Evolutionary conservation across 2,329 filamentous ascomycete genomes (phyloP), one percentile per base, ranked within the genome.

Genomic region (Arthrobotrys sphaeroides): DNA sequence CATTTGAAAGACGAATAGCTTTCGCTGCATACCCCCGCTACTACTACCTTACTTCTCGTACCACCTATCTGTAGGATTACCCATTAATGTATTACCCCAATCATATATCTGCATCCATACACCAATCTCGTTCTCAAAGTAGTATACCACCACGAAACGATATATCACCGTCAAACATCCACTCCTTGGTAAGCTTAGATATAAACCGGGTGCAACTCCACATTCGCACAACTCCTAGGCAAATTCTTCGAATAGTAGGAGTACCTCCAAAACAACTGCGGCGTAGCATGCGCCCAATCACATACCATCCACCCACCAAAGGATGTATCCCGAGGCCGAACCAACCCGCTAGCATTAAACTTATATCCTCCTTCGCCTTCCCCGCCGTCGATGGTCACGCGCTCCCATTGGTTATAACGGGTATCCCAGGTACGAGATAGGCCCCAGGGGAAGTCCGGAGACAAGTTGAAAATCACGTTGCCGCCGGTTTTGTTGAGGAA

Each of bases 251-350:
- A 12, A 57, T 57, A 53, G 33, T 59, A 61, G 24, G 20, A 33
- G 38, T 51, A 67, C 43, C 53, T 49, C 60, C 61, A 73, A 38
- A 73, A 73, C 55, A 73, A 33, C 61, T 73, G 69, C 45, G 61
- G 51, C 24, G 47, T 40, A 10, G 47, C 69, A 31, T 67, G 69
- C 20, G 53, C 53, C 69, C 69, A 73, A 38, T 73, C 69, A 28
- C 69, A 73, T 1, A 73, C 53, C 38, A 73, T 67, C 60, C 60
- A 73, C 0, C 62, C 62, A 28, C 67, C 67, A 51, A 60, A 72
- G 7, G 18, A 38, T 18, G n/a, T 24, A 20, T 57, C 31, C 28
- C 13, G 28, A 13, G 43, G 55, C 16, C 47, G 64, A 59, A 72
- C 59, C 59, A 72, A 33, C 10, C 67, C 67, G 16, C 67, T 72